A percentile compares a stretch with the other conserved stretches of the same genome.
Evolutionary conservation across 2,329 filamentous ascomycete species (phyloP).

Genomic region (Juglanconis juglandina): DNA sequence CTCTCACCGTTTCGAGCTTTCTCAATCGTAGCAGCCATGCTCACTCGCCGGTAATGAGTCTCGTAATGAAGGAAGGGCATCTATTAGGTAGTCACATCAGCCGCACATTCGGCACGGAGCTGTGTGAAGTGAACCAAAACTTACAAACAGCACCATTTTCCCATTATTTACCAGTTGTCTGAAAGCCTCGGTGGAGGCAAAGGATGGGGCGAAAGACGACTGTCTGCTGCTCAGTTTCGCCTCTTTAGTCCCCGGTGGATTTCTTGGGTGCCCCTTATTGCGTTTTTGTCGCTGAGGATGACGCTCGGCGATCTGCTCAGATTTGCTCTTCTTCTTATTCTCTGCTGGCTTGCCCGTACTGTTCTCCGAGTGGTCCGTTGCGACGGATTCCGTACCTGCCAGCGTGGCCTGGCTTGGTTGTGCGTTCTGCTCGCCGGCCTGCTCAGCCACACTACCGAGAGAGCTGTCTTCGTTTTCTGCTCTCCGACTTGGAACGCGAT

Average conservation of each 20-base stretch:
- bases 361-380: conserved; percentile 20
- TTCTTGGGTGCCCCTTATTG: conserved; percentile 33
- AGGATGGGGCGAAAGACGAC: conserved; percentile 11
- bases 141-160: conserved; percentile 34
- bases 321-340: conserved; percentile 34
- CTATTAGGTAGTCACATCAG: conserved; percentile 29
- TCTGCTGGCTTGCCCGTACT: conserved; percentile 22
- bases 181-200: conserved; percentile 27
- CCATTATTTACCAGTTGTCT: conserved; percentile 27
- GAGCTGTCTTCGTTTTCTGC: conserved; percentile 31
- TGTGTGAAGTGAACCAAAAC: background rate
- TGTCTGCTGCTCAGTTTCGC: conserved; percentile 20
- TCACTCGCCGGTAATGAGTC: conserved; percentile 48
- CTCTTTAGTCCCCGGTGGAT: conserved; percentile 32
- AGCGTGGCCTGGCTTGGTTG: background rate
- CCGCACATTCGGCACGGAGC: background rate
- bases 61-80: conserved; percentile 68
- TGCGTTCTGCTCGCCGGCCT: conserved; percentile 18
- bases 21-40: conserved; percentile 54
- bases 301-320: conserved; percentile 33
- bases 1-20: conserved; percentile 30
- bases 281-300: conserved; percentile 32
- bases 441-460: conserved; percentile 17
- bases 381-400: conserved; percentile 7
- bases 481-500: conserved; percentile 40